Evolutionary conservation across 2,329 filamentous ascomycete species (phyloP).

Genomic region (Juglanconis juglandina): DNA sequence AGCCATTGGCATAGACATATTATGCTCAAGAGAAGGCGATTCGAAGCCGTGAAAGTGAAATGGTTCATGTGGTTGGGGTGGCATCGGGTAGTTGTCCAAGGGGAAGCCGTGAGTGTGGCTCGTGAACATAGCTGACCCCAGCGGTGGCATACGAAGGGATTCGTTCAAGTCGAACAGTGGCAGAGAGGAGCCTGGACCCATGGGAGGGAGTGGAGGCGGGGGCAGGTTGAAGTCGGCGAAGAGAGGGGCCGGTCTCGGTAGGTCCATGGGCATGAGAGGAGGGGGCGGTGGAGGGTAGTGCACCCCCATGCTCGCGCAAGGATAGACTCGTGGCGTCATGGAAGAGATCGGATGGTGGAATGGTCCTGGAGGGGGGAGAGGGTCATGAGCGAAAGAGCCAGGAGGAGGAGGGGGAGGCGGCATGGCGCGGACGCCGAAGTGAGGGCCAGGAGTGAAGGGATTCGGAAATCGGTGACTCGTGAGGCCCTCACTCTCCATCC

Average conservation of each 20-base stretch:
- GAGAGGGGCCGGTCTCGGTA: neutral
- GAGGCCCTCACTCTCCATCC: neutral
- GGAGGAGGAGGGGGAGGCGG: neutral
- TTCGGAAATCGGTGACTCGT: neutral
- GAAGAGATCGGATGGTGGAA: neutral
- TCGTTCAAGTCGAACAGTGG: too few relatives aligned
- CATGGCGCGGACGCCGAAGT: neutral
- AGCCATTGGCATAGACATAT: neutral
- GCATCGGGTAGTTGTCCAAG: too few relatives aligned
- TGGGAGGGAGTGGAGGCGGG: neutral
- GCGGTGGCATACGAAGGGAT: too few relatives aligned
- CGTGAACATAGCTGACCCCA: too few relatives aligned
- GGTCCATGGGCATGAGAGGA: neutral
- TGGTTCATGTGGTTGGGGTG: too few relatives aligned
- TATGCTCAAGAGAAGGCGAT: too few relatives aligned
- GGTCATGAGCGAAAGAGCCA: neutral
- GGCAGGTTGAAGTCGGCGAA: neutral
- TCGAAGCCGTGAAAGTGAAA: too few relatives aligned
- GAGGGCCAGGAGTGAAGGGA: neutral
- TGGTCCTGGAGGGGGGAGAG: neutral
- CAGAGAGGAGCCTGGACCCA: too few relatives aligned
- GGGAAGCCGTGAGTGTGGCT: too few relatives aligned
- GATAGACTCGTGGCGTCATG: neutral
- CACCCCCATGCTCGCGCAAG: neutral
- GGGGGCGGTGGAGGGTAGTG: neutral